These are phyloP conservation scores for Lignosus rhinocerotis DNA, from an alignment of 1,284 basidiomycete species.

Conservation along the genomic window DNA sequence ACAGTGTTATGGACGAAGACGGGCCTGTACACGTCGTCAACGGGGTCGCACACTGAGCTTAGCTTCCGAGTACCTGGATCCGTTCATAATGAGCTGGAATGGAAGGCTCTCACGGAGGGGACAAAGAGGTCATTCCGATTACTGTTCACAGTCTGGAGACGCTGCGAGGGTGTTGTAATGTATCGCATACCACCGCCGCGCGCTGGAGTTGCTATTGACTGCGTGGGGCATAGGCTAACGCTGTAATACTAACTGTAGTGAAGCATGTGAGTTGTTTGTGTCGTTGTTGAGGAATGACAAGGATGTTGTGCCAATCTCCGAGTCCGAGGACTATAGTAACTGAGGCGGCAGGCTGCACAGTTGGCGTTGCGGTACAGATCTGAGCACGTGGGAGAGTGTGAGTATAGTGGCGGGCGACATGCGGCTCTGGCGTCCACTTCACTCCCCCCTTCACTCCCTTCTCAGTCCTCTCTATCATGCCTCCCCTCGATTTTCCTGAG, in stretches of 20 bases:
- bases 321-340: not conserved
- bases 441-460: conserved; percentile 10
- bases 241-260: conserved; percentile 2
- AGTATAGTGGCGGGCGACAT: conserved; percentile 7
- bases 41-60: conserved; percentile 27
- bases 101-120: not conserved
- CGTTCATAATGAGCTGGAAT: not conserved
- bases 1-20: conserved; percentile 32
- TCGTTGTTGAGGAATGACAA: not conserved
- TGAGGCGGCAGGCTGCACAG: not conserved
- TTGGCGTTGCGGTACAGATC: not conserved
- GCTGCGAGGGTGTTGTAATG: conserved; percentile 13
- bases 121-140: not conserved
- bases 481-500: conserved; percentile 39
- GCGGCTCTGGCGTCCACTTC: conserved; percentile 18
- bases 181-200: conserved; percentile 11
- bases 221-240: not conserved
- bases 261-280: not conserved
- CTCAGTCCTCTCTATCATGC: conserved; percentile 22
- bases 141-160: not conserved
- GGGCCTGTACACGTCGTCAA: conserved; percentile 30
- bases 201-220: conserved; percentile 5
- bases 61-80: not conserved
- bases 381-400: conserved; percentile 11
- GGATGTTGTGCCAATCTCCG: not conserved